These are phyloP conservation scores for Boletus speciosus DNA, from an alignment of 768 basidiomycete genomes.

Conservation along the genomic window DNA sequence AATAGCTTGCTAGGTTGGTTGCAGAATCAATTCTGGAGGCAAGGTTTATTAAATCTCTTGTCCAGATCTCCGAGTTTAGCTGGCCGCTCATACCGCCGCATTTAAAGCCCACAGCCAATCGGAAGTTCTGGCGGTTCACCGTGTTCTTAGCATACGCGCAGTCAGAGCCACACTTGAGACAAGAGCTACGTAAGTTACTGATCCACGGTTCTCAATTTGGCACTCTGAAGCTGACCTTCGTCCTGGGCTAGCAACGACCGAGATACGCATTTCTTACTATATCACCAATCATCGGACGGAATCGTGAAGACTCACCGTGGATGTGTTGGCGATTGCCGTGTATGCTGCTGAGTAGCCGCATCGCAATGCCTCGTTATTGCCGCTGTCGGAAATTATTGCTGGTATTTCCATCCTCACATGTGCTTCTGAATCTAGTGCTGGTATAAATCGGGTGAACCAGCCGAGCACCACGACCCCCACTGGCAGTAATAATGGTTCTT, in stretches of 20 bases:
- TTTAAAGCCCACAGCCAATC: not conserved
- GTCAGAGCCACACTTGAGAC: too few relatives aligned
- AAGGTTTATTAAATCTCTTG: not conserved
- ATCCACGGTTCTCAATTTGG: too few relatives aligned
- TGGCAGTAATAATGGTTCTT: not conserved
- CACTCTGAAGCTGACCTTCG: too few relatives aligned
- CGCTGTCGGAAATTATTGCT: not conserved
- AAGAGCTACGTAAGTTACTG: too few relatives aligned
- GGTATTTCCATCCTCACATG: not conserved
- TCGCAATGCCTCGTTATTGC: not conserved
- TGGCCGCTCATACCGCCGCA: not conserved
- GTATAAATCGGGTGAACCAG: constrained; percentile 1
- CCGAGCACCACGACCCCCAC: not conserved
- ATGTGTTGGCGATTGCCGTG: not conserved
- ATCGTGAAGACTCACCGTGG: not conserved
- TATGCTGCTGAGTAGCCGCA: not conserved
- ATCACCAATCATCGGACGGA: not conserved
- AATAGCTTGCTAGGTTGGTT: not conserved
- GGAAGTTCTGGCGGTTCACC: not conserved
- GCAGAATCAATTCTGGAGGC: not conserved
- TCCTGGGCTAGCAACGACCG: not conserved
- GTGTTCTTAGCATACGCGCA: too few relatives aligned
- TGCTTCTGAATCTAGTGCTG: not conserved
- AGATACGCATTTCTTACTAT: not conserved
- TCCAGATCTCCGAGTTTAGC: too few relatives aligned